These are phyloP conservation scores for Cucumis hystrix DNA, from an alignment of 306 rosid genomes.

Conservation along the genomic window DNA sequence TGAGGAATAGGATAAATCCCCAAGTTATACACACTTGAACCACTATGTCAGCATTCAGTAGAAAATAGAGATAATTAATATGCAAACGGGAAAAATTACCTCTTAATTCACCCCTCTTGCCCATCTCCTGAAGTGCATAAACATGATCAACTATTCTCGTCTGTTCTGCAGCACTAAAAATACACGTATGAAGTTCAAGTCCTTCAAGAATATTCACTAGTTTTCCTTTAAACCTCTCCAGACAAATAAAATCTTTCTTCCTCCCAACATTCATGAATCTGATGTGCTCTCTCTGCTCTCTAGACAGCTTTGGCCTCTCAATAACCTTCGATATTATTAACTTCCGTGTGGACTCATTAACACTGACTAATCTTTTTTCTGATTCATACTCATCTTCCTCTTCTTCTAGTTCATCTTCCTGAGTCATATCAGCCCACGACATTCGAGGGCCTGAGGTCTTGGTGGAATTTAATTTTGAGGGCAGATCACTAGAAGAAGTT, in stretches of 20 bases:
- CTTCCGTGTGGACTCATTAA: constrained; percentile 20
- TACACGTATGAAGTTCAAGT: constrained; percentile 74
- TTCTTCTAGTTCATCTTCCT: constrained; percentile 68
- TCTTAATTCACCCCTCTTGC: constrained; percentile 60
- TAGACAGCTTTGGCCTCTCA: constrained; percentile 52
- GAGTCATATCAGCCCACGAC: constrained; percentile 99
- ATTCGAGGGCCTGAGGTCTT: constrained; percentile 25
- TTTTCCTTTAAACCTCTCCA: constrained; percentile 64
- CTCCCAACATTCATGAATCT: constrained; percentile 57
- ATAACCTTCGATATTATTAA: constrained; percentile 18
- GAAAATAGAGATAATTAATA: not conserved
- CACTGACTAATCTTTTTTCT: constrained; percentile 20
- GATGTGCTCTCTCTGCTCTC: constrained; percentile 66
- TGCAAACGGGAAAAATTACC: constrained; percentile 29
- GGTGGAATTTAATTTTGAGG: constrained; percentile 5
- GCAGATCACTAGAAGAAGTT: constrained; percentile 12
- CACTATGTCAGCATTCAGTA: not conserved
- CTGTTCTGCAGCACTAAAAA: constrained; percentile 87
- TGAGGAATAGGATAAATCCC: not conserved
- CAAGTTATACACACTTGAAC: not conserved
- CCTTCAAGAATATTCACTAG: constrained; percentile 66
- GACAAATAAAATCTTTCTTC: constrained; percentile 48
- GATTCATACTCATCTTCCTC: constrained; percentile 28
- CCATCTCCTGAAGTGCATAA: constrained; percentile 50
- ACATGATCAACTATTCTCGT: constrained; percentile 55